Conservation (phyloP, 805 yeast genomes). For the Torulaspora quercuum region DNA sequence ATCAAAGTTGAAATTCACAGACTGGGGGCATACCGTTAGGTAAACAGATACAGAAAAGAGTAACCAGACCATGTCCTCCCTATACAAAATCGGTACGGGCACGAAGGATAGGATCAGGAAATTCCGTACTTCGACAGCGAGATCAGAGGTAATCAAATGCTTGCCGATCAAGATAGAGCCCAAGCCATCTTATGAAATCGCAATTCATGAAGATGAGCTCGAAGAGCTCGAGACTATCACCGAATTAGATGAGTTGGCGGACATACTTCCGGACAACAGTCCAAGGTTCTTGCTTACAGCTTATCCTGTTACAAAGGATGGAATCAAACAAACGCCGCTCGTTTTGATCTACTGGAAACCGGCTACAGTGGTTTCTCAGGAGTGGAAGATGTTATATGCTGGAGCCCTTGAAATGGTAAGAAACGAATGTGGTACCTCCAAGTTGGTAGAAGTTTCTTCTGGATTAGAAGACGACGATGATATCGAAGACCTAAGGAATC, state of each 20-base stretch:
- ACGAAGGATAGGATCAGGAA: conserved; percentile 60
- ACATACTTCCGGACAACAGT: conserved; percentile 74
- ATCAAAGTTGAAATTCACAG: too few relatives aligned
- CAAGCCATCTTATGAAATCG: conserved; percentile 34
- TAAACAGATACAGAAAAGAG: too few relatives aligned
- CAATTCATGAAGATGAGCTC: conserved; percentile 40
- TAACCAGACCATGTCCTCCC: conserved; percentile 39
- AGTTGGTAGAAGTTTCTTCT: conserved; percentile 35
- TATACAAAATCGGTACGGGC: conserved; percentile 61
- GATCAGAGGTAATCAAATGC: conserved; percentile 60
- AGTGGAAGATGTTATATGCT: conserved; percentile 82
- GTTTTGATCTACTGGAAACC: conserved; percentile 88
- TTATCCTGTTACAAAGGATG: conserved; percentile 70
- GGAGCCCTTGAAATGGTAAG: conserved; percentile 82
- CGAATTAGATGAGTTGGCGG: conserved; percentile 57
- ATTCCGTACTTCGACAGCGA: conserved; percentile 69
- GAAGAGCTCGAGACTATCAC: conserved; percentile 51
- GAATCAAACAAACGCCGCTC: conserved; percentile 68
- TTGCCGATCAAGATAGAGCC: conserved; percentile 41
- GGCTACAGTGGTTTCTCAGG: conserved; percentile 71
- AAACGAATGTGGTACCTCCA: conserved; percentile 71
- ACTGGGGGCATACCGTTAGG: too few relatives aligned
- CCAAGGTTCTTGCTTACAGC: conserved; percentile 77
- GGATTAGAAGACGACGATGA: conserved; percentile 36
- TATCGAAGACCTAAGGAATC: conserved; percentile 31